Evolutionary conservation across 140 eudicot species (phyloP).

Genomic region (Bidens hawaiensis): DNA sequence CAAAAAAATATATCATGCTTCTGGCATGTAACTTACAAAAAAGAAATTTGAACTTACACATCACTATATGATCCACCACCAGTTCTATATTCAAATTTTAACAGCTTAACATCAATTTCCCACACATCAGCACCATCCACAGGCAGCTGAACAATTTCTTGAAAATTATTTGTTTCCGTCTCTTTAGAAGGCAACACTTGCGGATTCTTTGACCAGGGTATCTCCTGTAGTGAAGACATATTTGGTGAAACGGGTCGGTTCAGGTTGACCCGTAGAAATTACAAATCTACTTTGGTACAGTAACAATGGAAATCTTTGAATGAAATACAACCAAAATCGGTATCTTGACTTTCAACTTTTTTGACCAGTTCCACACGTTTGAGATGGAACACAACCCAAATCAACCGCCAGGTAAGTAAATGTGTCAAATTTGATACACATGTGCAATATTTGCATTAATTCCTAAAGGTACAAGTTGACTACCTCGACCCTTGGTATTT

Average conservation of each 20-base stretch:
- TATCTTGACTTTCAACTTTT: neutral
- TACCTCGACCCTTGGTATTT: constrained; percentile 80
- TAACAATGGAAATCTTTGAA: neutral
- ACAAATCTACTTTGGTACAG: neutral
- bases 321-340: neutral
- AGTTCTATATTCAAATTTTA: constrained; percentile 53
- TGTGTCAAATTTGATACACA: neutral
- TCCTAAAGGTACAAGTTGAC: constrained; percentile 11
- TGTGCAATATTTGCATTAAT: neutral
- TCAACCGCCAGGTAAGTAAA: neutral
- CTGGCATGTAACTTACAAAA: neutral
- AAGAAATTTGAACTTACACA: constrained; percentile 44
- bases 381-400: constrained; percentile 5
- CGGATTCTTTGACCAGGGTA: constrained; percentile 38
- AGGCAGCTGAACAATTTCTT: constrained; percentile 38
- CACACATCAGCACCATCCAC: constrained; percentile 54
- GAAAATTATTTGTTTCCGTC: constrained; percentile 25
- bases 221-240: constrained; percentile 44
- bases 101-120: constrained; percentile 65
- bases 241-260: neutral
- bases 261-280: neutral
- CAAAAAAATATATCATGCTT: neutral
- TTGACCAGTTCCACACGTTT: neutral
- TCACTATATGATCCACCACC: constrained; percentile 71
- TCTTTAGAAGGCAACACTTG: constrained; percentile 18